Conservation (phyloP, 2,329 filamentous ascomycete species). For the Myriosclerotinia curreyana region DNA sequence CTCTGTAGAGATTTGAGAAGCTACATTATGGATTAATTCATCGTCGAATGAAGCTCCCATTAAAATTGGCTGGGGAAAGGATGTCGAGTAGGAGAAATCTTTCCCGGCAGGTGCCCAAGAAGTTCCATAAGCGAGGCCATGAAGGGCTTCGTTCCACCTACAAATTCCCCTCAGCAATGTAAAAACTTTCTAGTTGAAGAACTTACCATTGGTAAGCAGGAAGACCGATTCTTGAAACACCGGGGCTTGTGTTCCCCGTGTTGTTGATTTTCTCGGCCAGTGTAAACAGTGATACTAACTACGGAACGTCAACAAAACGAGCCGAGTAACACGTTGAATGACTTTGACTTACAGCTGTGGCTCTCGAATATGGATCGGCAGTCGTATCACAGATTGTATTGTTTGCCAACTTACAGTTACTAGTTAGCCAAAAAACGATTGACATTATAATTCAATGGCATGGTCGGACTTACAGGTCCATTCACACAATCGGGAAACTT, state of each 20-base stretch:
- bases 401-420: conserved; percentile 38
- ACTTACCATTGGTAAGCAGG: conserved; percentile 50
- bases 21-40: conserved; percentile 56
- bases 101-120: conserved; percentile 51
- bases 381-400: conserved; percentile 39
- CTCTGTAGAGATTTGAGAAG: conserved; percentile 55
- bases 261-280: conserved; percentile 27
- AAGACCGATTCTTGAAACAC: conserved; percentile 29
- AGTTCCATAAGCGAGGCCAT: conserved; percentile 57
- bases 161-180: neutral
- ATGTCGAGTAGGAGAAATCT: conserved; percentile 57
- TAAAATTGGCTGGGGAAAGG: conserved; percentile 62
- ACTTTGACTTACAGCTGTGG: conserved; percentile 26
- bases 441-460: neutral
- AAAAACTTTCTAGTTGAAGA: neutral
- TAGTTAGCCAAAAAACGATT: neutral
- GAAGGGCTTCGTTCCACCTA: conserved; percentile 57
- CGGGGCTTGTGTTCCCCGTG: conserved; percentile 24
- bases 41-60: conserved; percentile 64
- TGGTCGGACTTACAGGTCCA: conserved; percentile 41
- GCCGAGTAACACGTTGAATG: neutral
- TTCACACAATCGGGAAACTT: conserved; percentile 51
- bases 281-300: conserved; percentile 24
- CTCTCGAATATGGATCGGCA: conserved; percentile 24
- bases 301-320: neutral